These are phyloP conservation scores for Leishmania guyanensis DNA, from an alignment of 208 protist genomes.

Conservation along the genomic window DNA sequence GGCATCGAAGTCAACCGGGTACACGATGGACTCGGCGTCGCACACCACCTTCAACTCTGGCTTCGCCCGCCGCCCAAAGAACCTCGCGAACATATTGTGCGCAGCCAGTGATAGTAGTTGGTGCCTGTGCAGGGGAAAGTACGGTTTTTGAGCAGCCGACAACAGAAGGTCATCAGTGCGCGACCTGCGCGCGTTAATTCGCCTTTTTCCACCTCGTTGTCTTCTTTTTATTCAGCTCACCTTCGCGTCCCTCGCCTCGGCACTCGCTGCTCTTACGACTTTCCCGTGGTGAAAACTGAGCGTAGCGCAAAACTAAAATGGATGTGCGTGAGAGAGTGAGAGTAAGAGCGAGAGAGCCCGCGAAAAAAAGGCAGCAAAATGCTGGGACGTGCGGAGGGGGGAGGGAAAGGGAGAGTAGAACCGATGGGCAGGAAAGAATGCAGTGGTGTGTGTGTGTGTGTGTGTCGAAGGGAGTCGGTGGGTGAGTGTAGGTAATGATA, in stretches of 20 bases:
- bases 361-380: background rate
- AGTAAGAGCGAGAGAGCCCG: background rate
- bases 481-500: background rate
- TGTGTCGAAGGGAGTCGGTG: background rate
- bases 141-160: background rate
- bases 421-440: background rate
- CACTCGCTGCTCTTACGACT: background rate
- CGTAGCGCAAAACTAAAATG: background rate
- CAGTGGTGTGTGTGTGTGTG: background rate
- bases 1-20: conserved; percentile 38
- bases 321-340: background rate
- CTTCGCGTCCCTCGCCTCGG: background rate
- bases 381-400: background rate
- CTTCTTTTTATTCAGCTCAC: background rate
- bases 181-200: background rate
- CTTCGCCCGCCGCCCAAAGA: conserved; percentile 18
- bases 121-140: background rate
- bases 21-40: conserved; percentile 27
- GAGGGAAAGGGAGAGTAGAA: background rate
- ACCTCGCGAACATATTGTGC: background rate
- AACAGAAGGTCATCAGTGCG: background rate
- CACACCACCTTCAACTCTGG: conserved; percentile 30
- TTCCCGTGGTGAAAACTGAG: background rate
- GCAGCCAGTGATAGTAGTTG: background rate
- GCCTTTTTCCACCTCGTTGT: too few species aligned